Conservation (phyloP, 768 basidiomycete species). For the Suillus occidentalis region DNA sequence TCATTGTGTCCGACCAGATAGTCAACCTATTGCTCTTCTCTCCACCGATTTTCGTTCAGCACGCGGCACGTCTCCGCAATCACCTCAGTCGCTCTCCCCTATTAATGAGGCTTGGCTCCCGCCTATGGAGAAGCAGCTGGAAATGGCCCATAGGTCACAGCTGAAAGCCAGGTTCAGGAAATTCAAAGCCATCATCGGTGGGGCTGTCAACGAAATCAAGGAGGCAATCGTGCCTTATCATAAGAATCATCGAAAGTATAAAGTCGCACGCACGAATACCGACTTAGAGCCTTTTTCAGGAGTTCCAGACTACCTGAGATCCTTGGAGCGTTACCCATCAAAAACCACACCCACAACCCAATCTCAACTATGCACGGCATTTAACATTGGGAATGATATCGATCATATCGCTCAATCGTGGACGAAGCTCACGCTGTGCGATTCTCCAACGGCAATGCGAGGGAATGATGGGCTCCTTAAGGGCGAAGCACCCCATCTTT, state of each 20-base stretch:
- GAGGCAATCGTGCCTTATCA: background rate
- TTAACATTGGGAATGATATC: background rate
- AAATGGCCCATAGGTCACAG: background rate
- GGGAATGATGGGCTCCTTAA: background rate
- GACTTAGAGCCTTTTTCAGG: background rate
- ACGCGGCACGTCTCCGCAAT: background rate
- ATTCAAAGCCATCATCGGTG: background rate
- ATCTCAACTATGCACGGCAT: background rate
- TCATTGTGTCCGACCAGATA: constrained; percentile 1
- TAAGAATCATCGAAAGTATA: background rate
- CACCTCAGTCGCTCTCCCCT: constrained; percentile 1
- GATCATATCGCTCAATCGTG: background rate
- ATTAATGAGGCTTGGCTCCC: background rate
- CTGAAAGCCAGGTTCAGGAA: background rate
- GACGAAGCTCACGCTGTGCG: constrained; percentile 2
- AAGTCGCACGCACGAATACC: background rate
- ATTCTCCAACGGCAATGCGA: background rate
- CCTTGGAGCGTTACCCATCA: background rate
- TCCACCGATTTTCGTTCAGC: background rate
- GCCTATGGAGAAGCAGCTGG: background rate
- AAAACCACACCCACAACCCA: background rate
- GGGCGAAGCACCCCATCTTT: background rate
- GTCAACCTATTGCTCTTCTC: background rate
- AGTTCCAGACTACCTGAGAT: background rate
- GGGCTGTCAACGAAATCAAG: constrained; percentile 1